Conservation (phyloP, 176 grass and related monocot genomes). For the Luzula sylvatica region DNA sequence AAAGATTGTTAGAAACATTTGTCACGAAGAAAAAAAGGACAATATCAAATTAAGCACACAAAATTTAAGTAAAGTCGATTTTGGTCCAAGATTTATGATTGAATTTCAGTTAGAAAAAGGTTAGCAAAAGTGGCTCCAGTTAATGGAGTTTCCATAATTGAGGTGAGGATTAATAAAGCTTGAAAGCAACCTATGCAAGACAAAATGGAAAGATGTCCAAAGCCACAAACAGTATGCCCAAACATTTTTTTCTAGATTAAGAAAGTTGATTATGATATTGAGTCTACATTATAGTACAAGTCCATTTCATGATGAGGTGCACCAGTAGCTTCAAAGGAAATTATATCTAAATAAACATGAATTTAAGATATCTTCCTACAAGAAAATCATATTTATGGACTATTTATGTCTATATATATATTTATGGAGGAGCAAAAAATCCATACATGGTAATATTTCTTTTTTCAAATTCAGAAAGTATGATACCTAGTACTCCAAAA, state of each 20-base stretch:
- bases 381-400: not conserved
- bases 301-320: constrained; percentile 14
- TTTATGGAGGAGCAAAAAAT: not conserved
- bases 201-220: not conserved
- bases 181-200: constrained; percentile 11
- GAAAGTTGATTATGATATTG: constrained; percentile 13
- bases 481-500: constrained; percentile 60
- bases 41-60: too few relatives aligned
- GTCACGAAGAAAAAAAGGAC: too few relatives aligned
- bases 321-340: constrained; percentile 11
- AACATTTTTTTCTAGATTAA: constrained; percentile 4
- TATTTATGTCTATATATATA: not conserved
- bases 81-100: not conserved
- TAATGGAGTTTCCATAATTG: constrained; percentile 1
- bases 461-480: too few relatives aligned
- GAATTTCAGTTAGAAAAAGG: not conserved
- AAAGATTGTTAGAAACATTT: not conserved
- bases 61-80: too few relatives aligned
- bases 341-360: not conserved
- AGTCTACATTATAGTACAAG: constrained; percentile 17
- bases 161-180: not conserved
- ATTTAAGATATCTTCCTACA: not conserved
- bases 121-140: not conserved
- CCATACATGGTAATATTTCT: too few relatives aligned
- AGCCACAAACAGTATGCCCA: not conserved